A percentile compares a stretch with the other conserved stretches of the same genome.
Evolutionary conservation across 2,329 filamentous ascomycete genomes (phyloP).

Genomic region (Hymenoscyphus fraxineus): DNA sequence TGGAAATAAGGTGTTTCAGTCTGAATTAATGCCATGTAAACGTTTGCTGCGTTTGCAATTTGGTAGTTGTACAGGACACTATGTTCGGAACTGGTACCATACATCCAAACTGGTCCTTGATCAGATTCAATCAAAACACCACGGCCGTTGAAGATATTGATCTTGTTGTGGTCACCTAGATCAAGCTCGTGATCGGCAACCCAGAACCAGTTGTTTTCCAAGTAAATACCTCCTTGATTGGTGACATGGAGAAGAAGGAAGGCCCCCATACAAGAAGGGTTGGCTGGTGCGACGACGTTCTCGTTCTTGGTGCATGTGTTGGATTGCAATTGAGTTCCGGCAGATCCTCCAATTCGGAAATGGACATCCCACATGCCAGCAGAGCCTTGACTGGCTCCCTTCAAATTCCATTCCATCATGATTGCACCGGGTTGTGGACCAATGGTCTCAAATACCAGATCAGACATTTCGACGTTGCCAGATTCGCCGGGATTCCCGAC

Average conservation of each 20-base stretch:
- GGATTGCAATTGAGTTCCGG: constrained; percentile 74
- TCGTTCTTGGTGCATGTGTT: constrained; percentile 72
- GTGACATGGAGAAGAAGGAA: constrained; percentile 69
- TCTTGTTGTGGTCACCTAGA: constrained; percentile 65
- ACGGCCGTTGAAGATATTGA: constrained; percentile 84
- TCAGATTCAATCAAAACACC: constrained; percentile 65
- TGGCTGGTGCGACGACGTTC: constrained; percentile 54
- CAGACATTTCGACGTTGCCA: constrained; percentile 81
- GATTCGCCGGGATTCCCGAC: constrained; percentile 73
- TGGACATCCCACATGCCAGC: constrained; percentile 94
- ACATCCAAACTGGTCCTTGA: constrained; percentile 74
- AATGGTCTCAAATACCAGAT: constrained; percentile 75
- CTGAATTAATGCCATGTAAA: constrained; percentile 82
- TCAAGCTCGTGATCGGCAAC: constrained; percentile 89
- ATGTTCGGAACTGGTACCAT: constrained; percentile 69
- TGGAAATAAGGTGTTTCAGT: constrained; percentile 89
- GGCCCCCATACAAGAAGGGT: constrained; percentile 67
- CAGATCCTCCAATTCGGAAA: constrained; percentile 83
- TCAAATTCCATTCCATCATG: constrained; percentile 87
- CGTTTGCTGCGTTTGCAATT: constrained; percentile 68
- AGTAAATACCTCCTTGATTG: constrained; percentile 61
- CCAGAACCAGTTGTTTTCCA: constrained; percentile 92
- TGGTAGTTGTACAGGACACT: constrained; percentile 79
- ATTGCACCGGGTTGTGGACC: constrained; percentile 84
- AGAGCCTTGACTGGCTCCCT: constrained; percentile 60